phyloP scores from a whole-genome alignment of 805 yeast genomes.

The Pichia exigua region DNA sequence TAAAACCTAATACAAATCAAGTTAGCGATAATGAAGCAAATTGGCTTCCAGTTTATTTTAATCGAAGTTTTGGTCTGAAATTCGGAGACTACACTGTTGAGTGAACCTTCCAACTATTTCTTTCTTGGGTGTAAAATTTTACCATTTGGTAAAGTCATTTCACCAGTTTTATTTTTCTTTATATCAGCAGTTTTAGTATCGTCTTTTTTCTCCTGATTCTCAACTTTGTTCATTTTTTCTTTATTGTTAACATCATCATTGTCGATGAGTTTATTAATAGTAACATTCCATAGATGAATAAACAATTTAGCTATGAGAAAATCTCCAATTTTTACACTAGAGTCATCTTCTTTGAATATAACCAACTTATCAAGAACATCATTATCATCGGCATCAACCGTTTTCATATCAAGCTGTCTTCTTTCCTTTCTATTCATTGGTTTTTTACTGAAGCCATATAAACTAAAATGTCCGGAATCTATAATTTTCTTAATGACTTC shows the following conservation, averaged over 20 bases:
- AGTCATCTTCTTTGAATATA: constrained; percentile 7
- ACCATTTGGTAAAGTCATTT: constrained; percentile 6
- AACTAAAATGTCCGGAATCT: constrained; percentile 11
- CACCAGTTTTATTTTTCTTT: background rate
- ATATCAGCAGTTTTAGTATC: background rate
- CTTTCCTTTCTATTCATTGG: constrained; percentile 13
- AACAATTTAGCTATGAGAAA: background rate
- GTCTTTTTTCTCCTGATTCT: background rate
- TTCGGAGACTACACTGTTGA: too few species aligned
- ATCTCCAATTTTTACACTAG: constrained; percentile 3
- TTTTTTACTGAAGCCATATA: constrained; percentile 11
- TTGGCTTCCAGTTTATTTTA: background rate
- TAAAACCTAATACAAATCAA: background rate
- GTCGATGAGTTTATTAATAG: background rate
- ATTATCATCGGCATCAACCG: background rate
- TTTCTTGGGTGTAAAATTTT: constrained; percentile 8
- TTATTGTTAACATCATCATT: background rate
- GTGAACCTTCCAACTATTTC: background rate
- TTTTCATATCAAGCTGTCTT: constrained; percentile 5
- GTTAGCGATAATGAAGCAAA: background rate
- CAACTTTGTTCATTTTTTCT: background rate
- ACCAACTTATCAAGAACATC: constrained; percentile 6
- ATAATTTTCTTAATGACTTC: constrained; percentile 7
- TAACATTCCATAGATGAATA: background rate
- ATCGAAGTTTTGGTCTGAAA: background rate